phyloP scores from a whole-genome alignment of 2,329 filamentous ascomycete species.

The Microascus cirrosus region DNA sequence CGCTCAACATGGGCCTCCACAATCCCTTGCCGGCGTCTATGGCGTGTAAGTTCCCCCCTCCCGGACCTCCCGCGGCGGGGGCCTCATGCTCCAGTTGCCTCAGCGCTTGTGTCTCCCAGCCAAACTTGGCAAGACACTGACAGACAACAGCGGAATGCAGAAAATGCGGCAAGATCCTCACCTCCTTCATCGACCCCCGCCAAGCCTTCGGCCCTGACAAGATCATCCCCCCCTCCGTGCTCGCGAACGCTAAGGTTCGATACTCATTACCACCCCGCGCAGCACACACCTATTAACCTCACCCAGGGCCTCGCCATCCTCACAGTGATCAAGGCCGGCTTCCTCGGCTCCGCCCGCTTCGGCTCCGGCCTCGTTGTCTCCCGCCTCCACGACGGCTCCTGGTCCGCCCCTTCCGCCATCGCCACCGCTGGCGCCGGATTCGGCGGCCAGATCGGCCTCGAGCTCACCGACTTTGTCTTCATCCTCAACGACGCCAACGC shows the following conservation, averaged over 20 bases:
- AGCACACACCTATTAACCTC: neutral
- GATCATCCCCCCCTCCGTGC: constrained; percentile 82
- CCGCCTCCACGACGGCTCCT: constrained; percentile 62
- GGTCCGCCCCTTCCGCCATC: constrained; percentile 75
- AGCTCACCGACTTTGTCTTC: constrained; percentile 92
- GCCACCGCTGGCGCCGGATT: constrained; percentile 73
- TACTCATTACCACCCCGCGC: constrained; percentile 1
- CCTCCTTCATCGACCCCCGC: constrained; percentile 86
- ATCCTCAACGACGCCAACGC: constrained; percentile 87
- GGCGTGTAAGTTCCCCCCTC: constrained; percentile 44
- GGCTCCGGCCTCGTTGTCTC: constrained; percentile 76
- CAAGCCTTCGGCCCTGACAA: constrained; percentile 95
- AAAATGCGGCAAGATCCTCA: constrained; percentile 91
- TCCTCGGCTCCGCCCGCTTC: constrained; percentile 72
- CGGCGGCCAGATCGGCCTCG: constrained; percentile 77
- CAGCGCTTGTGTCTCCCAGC: neutral
- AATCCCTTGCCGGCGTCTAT: constrained; percentile 57
- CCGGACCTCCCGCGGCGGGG: constrained; percentile 9
- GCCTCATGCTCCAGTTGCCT: neutral
- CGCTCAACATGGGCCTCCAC: constrained; percentile 47
- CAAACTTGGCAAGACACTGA: constrained; percentile 1
- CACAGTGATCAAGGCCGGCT: constrained; percentile 78
- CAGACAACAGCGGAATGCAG: constrained; percentile 78
- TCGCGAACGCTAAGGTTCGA: constrained; percentile 78
- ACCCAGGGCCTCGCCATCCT: constrained; percentile 66